phyloP scores from a whole-genome alignment of 2,329 filamentous ascomycete genomes.

The Ophiostoma novo-ulmi region DNA sequence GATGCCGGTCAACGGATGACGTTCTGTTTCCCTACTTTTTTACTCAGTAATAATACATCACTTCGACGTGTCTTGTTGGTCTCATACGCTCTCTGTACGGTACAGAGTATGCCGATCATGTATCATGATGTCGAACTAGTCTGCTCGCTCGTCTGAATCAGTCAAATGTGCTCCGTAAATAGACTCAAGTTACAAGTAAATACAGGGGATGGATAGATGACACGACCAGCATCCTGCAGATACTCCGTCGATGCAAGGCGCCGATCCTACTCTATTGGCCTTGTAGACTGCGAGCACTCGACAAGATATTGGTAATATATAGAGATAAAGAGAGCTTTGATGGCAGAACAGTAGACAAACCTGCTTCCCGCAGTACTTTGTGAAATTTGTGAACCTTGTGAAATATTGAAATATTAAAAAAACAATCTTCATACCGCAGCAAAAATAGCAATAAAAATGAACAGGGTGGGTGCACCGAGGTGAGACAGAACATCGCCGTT shows the following conservation, averaged over 20 bases:
- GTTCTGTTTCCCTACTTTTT: not conserved
- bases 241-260: constrained; percentile 6
- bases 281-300: not conserved
- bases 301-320: not conserved
- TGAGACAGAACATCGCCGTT: constrained; percentile 12
- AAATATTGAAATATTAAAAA: not conserved
- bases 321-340: not conserved
- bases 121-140: not conserved
- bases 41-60: not conserved
- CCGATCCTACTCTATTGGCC: constrained; percentile 8
- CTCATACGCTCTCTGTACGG: not conserved
- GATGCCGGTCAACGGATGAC: not conserved
- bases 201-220: not conserved
- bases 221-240: not conserved
- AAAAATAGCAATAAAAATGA: not conserved
- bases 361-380: not conserved
- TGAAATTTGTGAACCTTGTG: not conserved
- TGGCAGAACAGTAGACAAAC: not conserved
- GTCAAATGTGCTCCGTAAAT: not conserved
- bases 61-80: not conserved
- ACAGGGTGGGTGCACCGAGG: not conserved
- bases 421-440: not conserved
- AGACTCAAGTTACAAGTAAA: not conserved
- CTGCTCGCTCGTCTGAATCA: not conserved
- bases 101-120: not conserved